Percentiles rank a stretch among this genome's conserved stretches.
phyloP scores from a whole-genome alignment of 306 rosid genomes.

The Cicer judaicum region DNA sequence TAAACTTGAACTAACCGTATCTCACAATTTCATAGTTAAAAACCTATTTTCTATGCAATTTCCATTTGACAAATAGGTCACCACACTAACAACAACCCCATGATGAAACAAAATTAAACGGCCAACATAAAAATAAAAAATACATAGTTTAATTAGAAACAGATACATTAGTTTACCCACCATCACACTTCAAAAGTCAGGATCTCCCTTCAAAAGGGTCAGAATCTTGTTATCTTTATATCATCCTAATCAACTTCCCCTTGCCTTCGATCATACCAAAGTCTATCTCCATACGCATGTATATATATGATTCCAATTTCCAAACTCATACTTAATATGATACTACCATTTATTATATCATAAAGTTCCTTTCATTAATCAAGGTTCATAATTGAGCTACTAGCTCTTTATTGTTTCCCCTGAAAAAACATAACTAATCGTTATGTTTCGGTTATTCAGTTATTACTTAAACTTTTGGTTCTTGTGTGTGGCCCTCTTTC shows the following conservation, averaged over 20 bases:
- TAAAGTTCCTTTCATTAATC: not conserved
- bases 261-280: constrained; percentile 44
- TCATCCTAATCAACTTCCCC: constrained; percentile 42
- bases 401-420: constrained; percentile 14
- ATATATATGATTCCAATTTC: constrained; percentile 24
- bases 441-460: constrained; percentile 58
- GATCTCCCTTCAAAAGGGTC: constrained; percentile 57
- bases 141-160: constrained; percentile 18
- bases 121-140: constrained; percentile 14
- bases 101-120: not conserved
- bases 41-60: constrained; percentile 28
- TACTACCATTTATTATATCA: constrained; percentile 13
- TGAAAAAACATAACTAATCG: not conserved
- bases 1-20: constrained; percentile 40
- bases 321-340: constrained; percentile 18
- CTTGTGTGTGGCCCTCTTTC: constrained; percentile 41
- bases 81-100: not conserved
- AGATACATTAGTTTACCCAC: constrained; percentile 63
- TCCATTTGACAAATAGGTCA: constrained; percentile 22
- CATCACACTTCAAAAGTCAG: constrained; percentile 56
- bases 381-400: not conserved
- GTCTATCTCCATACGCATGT: constrained; percentile 42
- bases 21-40: not conserved
- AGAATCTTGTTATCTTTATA: constrained; percentile 71
- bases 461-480: constrained; percentile 44